Evolutionary conservation across 2,329 filamentous ascomycete genomes (phyloP).

Genomic region (Cladosporium austrohemisphaericum): DNA sequence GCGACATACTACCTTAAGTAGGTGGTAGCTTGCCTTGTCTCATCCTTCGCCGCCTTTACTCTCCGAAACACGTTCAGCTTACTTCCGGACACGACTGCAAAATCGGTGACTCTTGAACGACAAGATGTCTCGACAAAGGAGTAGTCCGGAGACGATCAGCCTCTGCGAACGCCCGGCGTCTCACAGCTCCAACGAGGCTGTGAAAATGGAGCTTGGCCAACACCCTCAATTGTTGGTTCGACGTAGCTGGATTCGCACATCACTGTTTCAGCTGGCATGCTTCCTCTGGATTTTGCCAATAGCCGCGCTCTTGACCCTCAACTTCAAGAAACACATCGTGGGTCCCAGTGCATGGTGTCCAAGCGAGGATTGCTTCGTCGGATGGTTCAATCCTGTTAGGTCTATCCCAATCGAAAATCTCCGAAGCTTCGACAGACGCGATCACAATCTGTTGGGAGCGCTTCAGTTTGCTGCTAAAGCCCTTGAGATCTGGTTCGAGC

Average conservation of each 20-base stretch:
- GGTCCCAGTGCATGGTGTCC: conserved; percentile 31
- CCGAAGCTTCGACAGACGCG: conserved; percentile 22
- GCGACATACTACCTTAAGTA: no score
- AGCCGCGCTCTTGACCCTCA: conserved; percentile 26
- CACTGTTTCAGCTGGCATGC: conserved; percentile 20
- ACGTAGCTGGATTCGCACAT: conserved; percentile 12
- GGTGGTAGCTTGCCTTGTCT: no score
- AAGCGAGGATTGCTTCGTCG: conserved; percentile 19
- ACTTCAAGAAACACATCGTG: conserved; percentile 26
- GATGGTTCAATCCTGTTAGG: conserved; percentile 12
- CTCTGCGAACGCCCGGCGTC: background rate
- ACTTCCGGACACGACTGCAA: no score
- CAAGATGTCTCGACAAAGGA: no score
- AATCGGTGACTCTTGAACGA: no score
- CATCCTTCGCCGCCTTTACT: no score
- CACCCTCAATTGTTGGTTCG: conserved; percentile 7
- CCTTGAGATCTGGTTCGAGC: conserved; percentile 33
- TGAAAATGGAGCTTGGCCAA: conserved; percentile 13
- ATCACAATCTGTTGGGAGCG: conserved; percentile 29
- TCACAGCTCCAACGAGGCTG: background rate
- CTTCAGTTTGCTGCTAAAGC: conserved; percentile 32
- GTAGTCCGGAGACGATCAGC: background rate
- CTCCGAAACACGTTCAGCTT: no score
- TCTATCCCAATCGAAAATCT: conserved; percentile 16
- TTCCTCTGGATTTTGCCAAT: conserved; percentile 31